Conservation (phyloP, 2,329 filamentous ascomycete species). For the Rhexocercosporidium sp. region DNA sequence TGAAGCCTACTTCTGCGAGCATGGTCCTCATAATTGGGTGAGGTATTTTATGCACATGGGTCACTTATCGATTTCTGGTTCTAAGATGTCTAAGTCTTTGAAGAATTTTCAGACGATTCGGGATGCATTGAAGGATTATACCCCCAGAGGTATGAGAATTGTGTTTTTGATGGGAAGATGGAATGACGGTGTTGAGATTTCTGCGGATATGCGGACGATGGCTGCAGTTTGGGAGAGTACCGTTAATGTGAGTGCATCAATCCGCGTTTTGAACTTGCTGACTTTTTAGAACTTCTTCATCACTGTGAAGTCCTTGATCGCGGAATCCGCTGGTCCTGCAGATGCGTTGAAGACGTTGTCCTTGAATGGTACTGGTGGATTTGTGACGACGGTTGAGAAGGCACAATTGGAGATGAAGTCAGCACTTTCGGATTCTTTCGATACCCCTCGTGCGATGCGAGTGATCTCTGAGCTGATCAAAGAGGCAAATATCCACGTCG, state of each 20-base stretch:
- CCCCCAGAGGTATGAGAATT: constrained; percentile 78
- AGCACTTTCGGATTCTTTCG: constrained; percentile 83
- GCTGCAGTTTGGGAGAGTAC: constrained; percentile 81
- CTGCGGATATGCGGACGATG: constrained; percentile 76
- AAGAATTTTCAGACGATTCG: constrained; percentile 97
- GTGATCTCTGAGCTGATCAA: constrained; percentile 79
- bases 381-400: constrained; percentile 55
- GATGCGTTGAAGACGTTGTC: constrained; percentile 36
- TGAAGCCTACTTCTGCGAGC: constrained; percentile 72
- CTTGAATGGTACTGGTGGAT: constrained; percentile 48
- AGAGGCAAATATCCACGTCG: constrained; percentile 70
- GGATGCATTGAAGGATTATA: constrained; percentile 78
- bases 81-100: constrained; percentile 94
- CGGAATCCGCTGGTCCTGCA: constrained; percentile 45
- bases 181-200: constrained; percentile 92
- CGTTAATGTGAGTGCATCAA: constrained; percentile 59
- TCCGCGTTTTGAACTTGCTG: constrained; percentile 9
- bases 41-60: constrained; percentile 98
- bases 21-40: constrained; percentile 76
- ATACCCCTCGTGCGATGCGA: constrained; percentile 81
- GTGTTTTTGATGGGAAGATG: constrained; percentile 88
- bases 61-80: constrained; percentile 85
- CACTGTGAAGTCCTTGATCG: constrained; percentile 59
- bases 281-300: constrained; percentile 61
- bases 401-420: constrained; percentile 59